Evolutionary conservation across 1,284 basidiomycete species (phyloP), one percentile per base, ranked within the genome.

Genomic region (Athelia sp.): DNA sequence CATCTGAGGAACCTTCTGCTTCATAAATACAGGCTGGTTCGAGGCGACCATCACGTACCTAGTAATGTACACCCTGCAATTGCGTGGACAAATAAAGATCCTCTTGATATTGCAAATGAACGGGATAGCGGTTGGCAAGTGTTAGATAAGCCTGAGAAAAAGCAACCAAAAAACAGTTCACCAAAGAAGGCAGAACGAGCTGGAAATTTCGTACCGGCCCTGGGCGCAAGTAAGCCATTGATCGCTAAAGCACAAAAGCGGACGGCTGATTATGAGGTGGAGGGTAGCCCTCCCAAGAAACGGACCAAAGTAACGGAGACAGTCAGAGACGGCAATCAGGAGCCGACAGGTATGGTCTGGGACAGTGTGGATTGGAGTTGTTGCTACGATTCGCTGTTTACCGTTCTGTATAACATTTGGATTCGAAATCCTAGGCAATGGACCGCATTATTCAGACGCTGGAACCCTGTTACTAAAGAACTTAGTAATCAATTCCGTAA

Each of bases 1-100:
- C 38, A 48, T 8, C 47, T 49, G 2, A n/a, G 60, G 34, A 46
- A 54, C 24, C 29, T 50, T 3, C 32, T 62, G 1, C 56, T 67
- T 19, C 8, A 40, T 18, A 14, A 44, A n/a, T 64, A 53, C 52
- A 52, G 52, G 19, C 23, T 31, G 17, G 36, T 35, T 19, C 57
- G 57, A 47, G 53, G 34, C 8, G 21, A 31, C 9, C 19, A 45
- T 23, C 58, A 55, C 53, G 45, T 56, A 11, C 57, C 58, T 19
- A 19, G 31, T 18, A 8, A 42, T 18, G 36, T 62, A 35, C 58
- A 59, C 44, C 17, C 45, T n/a, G 50, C 56, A 14, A 44, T 60
- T 13, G 26, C 29, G 11, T 60, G 58, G 56, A 52, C 18, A 6
- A 10, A 26, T 22, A n/a, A 26, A 44, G 6, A 6, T n/a, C 43